Conservation (phyloP, 352 stramenopile genomes). For the Phytophthora crassamura region DNA sequence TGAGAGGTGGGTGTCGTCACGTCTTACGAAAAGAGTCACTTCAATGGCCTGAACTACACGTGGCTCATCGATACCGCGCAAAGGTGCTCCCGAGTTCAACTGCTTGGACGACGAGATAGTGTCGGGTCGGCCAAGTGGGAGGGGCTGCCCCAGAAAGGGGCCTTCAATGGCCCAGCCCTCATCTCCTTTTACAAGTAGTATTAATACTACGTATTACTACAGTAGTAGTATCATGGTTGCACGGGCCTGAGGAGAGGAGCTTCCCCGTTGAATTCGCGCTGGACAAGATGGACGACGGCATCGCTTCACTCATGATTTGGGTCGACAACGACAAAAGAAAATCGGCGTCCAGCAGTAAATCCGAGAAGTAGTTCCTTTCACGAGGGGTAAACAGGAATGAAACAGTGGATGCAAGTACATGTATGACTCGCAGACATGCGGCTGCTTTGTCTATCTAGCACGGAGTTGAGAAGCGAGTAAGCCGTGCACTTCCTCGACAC, state of each 20-base stretch:
- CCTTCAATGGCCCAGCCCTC: conserved; percentile 6
- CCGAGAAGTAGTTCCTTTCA: too few relatives aligned
- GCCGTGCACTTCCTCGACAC: conserved; percentile 5
- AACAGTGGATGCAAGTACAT: conserved; percentile 6
- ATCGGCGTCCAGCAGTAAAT: neutral
- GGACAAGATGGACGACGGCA: conserved; percentile 12
- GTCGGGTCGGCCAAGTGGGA: neutral
- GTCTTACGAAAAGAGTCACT: neutral
- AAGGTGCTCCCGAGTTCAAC: neutral
- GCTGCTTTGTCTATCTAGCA: conserved; percentile 25
- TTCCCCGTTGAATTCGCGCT: conserved; percentile 1
- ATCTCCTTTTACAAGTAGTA: conserved; percentile 10
- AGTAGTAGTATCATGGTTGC: neutral
- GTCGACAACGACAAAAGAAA: conserved; percentile 2
- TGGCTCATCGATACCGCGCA: conserved; percentile 1
- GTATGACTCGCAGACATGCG: conserved; percentile 25
- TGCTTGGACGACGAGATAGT: neutral
- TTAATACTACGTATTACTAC: too few relatives aligned
- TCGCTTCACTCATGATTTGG: conserved; percentile 15
- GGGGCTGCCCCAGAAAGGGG: neutral
- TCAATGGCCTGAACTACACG: neutral
- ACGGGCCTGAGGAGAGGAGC: conserved; percentile 2
- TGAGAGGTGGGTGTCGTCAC: conserved; percentile 2
- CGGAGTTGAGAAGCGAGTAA: conserved; percentile 10
- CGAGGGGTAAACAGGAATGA: too few relatives aligned